Evolutionary conservation across 306 rosid species (phyloP), one percentile per base, ranked within the genome.

Genomic region (Rosa persica): DNA sequence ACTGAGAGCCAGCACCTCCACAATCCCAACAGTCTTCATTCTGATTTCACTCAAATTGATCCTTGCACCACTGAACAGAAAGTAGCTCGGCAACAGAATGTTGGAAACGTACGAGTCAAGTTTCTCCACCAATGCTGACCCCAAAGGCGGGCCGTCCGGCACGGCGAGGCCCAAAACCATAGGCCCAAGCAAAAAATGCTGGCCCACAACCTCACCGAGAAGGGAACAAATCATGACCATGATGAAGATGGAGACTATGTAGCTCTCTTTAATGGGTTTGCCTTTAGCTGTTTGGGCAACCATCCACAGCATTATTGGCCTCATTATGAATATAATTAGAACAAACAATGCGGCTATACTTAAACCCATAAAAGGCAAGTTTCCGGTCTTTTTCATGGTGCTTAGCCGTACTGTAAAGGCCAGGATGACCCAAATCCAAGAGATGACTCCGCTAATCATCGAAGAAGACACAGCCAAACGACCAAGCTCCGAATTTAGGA

Each of bases 401-500:
- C 72, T 38, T 70, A 74, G 84, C 20, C 39, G 48, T 0, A 42
- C 0, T 5, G 82, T 19, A 67, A 78, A 13, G 0, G 66, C 0
- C 0, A 12, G 0, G 1, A 46, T 19, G 0, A 79, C 1, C 15
- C 15, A 17, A 0, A 52, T 0, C 51, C 85, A 66, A 23, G 85
- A 72, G 2, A 87, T 0, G 6, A 20, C 6, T 67, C 91, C 94
- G 16, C 82, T 83, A 16, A 92, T 61, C 88, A 87, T 79, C 0
- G 94, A 78, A 1, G 90, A 67, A 2, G 93, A 81, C 15, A 81
- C 47, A 0, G 92, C 89, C 54, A 89, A 72, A 9, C 82, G 84
- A n/a, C 93, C 97, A 6, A 91, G 70, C 75, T 91, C 89, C 1
- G 97, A 83, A 76, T 89, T 91, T 0, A 89, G 88, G 78, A 91